These are phyloP conservation scores for Trichoderma endophyticum DNA, from an alignment of 2,329 filamentous ascomycete species.

Conservation along the genomic window DNA sequence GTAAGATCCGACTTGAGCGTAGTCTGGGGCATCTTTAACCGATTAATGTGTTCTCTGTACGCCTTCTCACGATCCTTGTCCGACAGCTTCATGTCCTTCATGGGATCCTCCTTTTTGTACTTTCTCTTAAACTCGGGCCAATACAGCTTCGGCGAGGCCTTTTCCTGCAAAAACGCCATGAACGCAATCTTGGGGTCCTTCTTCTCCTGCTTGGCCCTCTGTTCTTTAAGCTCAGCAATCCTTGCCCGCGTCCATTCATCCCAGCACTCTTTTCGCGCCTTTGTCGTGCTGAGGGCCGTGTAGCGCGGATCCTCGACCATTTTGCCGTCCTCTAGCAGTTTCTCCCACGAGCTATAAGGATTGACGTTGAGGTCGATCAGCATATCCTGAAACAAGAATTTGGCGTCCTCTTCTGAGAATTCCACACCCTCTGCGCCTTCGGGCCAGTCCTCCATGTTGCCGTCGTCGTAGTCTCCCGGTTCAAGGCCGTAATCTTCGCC, in stretches of 20 bases:
- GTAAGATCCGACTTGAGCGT: slow-evolving; percentile 68
- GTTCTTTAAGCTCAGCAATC: slow-evolving; percentile 69
- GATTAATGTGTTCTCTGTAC: slow-evolving; percentile 70
- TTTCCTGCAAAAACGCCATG: slow-evolving; percentile 72
- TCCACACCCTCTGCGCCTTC: slow-evolving; percentile 69
- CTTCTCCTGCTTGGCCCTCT: slow-evolving; percentile 72
- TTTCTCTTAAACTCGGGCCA: slow-evolving; percentile 97
- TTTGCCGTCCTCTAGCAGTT: slow-evolving; percentile 74
- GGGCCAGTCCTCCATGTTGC: slow-evolving; percentile 58
- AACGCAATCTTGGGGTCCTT: slow-evolving; percentile 81
- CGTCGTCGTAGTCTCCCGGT: slow-evolving; percentile 71
- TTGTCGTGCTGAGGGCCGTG: slow-evolving; percentile 77
- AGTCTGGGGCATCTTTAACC: slow-evolving; percentile 62
- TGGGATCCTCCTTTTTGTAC: slow-evolving; percentile 73
- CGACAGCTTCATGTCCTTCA: slow-evolving; percentile 68
- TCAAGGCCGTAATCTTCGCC: slow-evolving; percentile 79
- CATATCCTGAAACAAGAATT: slow-evolving; percentile 77
- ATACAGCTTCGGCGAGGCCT: slow-evolving; percentile 87
- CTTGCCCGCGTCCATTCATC: slow-evolving; percentile 77
- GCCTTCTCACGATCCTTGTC: slow-evolving; percentile 79
- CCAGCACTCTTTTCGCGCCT: slow-evolving; percentile 76
- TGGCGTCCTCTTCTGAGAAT: slow-evolving; percentile 72
- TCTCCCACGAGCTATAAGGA: slow-evolving; percentile 91
- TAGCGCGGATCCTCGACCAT: slow-evolving; percentile 86
- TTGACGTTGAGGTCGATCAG: slow-evolving; percentile 79